A percentile compares a stretch with the other conserved stretches of the same genome.
Conservation (phyloP, 768 basidiomycete species). For the Tulasnella sp. region DNA sequence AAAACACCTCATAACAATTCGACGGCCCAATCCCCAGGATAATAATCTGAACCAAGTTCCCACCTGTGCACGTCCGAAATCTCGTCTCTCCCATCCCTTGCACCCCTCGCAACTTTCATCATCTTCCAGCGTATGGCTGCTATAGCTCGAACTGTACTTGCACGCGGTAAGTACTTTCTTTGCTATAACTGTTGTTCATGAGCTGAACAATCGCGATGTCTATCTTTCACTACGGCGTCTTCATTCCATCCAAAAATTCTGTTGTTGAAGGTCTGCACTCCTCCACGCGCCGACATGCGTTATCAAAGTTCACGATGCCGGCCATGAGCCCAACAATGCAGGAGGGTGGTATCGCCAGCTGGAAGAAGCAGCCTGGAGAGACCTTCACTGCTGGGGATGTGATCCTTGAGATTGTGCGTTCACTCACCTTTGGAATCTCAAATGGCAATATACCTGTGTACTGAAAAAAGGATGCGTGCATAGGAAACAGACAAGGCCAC, state of each 20-base stretch:
- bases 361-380: slow-evolving; percentile 98
- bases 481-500: slow-evolving; percentile 99
- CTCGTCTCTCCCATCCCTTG: slow-evolving; percentile 4
- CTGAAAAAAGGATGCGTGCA: slow-evolving; percentile 8
- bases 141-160: slow-evolving; percentile 8
- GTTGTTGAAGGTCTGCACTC: slow-evolving; percentile 60
- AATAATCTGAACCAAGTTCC: no score
- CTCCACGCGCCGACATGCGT: slow-evolving; percentile 64
- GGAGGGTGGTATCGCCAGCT: slow-evolving; percentile 92
- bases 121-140: slow-evolving; percentile 12
- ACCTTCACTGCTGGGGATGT: slow-evolving; percentile 83
- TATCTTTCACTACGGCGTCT: no score
- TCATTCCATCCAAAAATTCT: background rate
- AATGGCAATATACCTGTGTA: background rate
- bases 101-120: background rate
- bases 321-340: slow-evolving; percentile 99
- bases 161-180: slow-evolving; percentile 4
- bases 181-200: background rate
- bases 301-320: slow-evolving; percentile 88
- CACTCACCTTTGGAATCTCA: background rate
- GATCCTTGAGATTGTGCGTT: slow-evolving; percentile 81
- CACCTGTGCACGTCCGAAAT: no score
- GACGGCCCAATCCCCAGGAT: no score
- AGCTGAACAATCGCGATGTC: background rate
- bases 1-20: no score